phyloP scores from a whole-genome alignment of 176 grass and related monocot species.

The Zea mays region DNA sequence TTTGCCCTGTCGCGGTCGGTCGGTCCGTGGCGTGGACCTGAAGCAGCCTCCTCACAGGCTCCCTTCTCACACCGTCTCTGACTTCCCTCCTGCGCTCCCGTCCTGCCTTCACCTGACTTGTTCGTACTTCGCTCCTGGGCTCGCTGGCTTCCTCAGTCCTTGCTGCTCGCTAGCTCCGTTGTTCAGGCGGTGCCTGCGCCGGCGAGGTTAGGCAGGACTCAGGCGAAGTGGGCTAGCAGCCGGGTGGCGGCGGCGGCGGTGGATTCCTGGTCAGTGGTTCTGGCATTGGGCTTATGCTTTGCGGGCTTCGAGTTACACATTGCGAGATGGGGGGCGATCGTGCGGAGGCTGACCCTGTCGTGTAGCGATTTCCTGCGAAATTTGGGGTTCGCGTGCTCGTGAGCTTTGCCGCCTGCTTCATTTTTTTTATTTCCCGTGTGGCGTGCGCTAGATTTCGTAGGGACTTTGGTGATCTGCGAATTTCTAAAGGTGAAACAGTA shows the following conservation, averaged over 20 bases:
- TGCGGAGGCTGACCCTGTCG: neutral
- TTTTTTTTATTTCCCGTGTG: neutral
- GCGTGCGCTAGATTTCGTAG: constrained; percentile 28
- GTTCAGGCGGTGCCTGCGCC: neutral
- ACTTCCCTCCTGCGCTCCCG: neutral
- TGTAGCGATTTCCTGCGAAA: neutral
- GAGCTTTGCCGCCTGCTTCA: neutral
- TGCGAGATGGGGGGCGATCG: neutral
- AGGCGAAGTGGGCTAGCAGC: neutral
- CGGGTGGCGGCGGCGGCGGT: neutral
- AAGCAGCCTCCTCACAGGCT: constrained; percentile 9
- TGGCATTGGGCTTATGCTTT: constrained; percentile 12
- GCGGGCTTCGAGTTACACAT: neutral
- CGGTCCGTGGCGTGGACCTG: constrained; percentile 44
- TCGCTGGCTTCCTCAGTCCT: too few species aligned
- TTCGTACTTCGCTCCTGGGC: too few species aligned
- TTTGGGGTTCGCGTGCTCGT: neutral
- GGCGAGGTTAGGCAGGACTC: neutral
- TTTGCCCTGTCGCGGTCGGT: constrained; percentile 13
- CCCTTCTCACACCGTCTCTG: neutral
- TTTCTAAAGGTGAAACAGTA: neutral
- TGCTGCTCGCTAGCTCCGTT: neutral
- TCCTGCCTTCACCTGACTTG: too few species aligned
- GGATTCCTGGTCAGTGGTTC: neutral
- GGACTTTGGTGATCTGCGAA: constrained; percentile 33